Percentiles rank a stretch among this genome's conserved stretches.
Evolutionary conservation across 2,329 filamentous ascomycete species (phyloP).

Genomic region (Alternaria postmessia): DNA sequence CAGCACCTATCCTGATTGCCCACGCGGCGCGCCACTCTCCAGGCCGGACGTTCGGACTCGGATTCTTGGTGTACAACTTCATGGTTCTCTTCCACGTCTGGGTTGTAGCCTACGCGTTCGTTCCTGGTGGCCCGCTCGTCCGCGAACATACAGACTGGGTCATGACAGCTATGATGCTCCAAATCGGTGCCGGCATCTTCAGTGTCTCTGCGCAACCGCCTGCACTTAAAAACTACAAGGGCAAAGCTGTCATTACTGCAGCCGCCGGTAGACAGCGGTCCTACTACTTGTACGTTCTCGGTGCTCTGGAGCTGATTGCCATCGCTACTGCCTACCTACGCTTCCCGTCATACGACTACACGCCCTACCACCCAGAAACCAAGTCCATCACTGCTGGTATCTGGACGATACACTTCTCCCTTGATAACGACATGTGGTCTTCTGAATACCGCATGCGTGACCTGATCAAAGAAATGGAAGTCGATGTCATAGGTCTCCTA

Average conservation of each 20-base stretch:
- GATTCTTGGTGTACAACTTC: conserved; percentile 91
- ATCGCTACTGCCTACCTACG: conserved; percentile 83
- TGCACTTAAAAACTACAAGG: conserved; percentile 49
- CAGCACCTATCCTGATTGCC: conserved; percentile 76
- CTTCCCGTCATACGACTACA: conserved; percentile 92
- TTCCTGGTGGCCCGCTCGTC: conserved; percentile 90
- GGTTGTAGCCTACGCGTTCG: conserved; percentile 98
- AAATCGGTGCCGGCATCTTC: conserved; percentile 85
- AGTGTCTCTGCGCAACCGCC: conserved; percentile 65
- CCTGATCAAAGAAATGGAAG: conserved; percentile 88
- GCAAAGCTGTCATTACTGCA: conserved; percentile 58
- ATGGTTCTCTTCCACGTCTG: conserved; percentile 97
- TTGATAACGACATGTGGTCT: conserved; percentile 99
- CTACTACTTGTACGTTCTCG: conserved; percentile 76
- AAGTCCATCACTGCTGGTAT: conserved; percentile 93
- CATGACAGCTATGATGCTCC: conserved; percentile 84
- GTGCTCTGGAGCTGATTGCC: conserved; percentile 81
- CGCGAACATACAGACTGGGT: conserved; percentile 96
- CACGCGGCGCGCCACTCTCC: conserved; percentile 80
- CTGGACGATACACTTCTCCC: conserved; percentile 97
- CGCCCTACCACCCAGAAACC: conserved; percentile 85
- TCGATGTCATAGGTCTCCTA: conserved; percentile 95
- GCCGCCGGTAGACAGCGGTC: conserved; percentile 64
- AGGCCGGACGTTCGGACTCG: conserved; percentile 82
- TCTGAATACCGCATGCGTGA: conserved; percentile 94